A percentile compares a stretch with the other conserved stretches of the same genome.
These are phyloP conservation scores for Rhizopogon rudus DNA, from an alignment of 768 basidiomycete genomes.

Conservation along the genomic window DNA sequence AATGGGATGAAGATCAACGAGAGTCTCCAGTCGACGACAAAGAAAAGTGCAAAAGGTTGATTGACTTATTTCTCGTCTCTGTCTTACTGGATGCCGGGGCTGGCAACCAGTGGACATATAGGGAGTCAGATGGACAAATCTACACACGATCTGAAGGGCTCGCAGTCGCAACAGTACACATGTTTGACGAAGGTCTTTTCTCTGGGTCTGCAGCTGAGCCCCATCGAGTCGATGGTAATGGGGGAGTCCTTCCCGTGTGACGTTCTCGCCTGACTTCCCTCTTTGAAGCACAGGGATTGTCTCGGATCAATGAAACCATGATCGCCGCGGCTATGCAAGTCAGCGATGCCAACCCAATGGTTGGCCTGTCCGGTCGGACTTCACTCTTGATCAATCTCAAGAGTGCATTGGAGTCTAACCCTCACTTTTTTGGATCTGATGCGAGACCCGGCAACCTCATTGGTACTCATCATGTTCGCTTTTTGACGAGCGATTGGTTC, in stretches of 20 bases:
- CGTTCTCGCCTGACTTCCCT: neutral
- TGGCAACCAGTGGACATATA: conserved; percentile 76
- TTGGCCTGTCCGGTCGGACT: conserved; percentile 84
- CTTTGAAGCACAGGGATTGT: conserved; percentile 62
- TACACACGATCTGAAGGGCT: conserved; percentile 77
- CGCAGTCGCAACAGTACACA: conserved; percentile 84
- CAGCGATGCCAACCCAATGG: conserved; percentile 72
- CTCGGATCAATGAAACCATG: conserved; percentile 52
- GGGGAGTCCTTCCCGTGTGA: neutral
- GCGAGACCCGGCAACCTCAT: conserved; percentile 81
- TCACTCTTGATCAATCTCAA: conserved; percentile 70
- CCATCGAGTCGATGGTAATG: conserved; percentile 72
- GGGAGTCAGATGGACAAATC: conserved; percentile 46
- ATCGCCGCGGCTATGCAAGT: conserved; percentile 79
- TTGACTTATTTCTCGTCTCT: conserved; percentile 88
- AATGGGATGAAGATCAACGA: conserved; percentile 43
- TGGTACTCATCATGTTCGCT: conserved; percentile 39
- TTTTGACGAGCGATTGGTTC: neutral
- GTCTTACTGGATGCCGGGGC: conserved; percentile 96
- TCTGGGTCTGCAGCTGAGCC: conserved; percentile 55
- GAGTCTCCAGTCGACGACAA: conserved; percentile 37
- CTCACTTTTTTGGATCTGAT: conserved; percentile 66
- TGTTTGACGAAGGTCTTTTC: conserved; percentile 85
- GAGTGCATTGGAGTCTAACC: conserved; percentile 58
- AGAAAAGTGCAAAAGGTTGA: conserved; percentile 65